Conservation (phyloP, 73 alveolate species). For the Stentor coeruleus region DNA sequence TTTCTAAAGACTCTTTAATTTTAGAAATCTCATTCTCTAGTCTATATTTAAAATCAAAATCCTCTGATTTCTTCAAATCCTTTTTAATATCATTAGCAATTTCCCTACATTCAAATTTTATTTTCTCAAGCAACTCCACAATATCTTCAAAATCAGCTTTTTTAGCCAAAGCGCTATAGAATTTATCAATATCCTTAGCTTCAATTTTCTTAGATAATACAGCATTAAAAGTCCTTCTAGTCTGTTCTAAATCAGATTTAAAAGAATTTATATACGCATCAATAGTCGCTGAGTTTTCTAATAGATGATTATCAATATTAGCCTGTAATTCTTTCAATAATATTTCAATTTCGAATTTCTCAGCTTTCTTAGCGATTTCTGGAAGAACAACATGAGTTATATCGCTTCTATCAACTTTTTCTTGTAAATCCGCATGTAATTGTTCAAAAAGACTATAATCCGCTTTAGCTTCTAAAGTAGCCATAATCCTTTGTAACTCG, state of each 20-base stretch:
- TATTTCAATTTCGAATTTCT: not conserved
- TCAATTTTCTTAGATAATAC: not conserved
- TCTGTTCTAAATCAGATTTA: slow-evolving; percentile 2
- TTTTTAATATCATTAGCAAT: not conserved
- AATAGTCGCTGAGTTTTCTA: not conserved
- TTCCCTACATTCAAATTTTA: not conserved
- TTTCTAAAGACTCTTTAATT: not conserved
- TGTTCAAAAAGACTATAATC: not conserved
- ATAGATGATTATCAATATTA: not conserved
- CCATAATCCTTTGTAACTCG: slow-evolving; percentile 2
- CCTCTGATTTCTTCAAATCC: slow-evolving; percentile 9
- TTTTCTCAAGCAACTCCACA: slow-evolving; percentile 4
- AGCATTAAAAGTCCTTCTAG: not conserved
- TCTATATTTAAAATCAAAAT: not conserved
- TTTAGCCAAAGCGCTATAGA: not conserved
- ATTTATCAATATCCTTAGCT: not conserved
- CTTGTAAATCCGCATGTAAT: not conserved
- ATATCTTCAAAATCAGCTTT: not conserved
- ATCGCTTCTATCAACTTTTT: slow-evolving; percentile 4
- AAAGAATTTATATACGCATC: not conserved
- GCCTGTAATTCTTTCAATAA: not conserved
- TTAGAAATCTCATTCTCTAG: not conserved
- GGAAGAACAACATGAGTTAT: not conserved
- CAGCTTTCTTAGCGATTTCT: not conserved
- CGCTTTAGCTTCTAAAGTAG: slow-evolving; percentile 1